Conservation (phyloP, 2,329 filamentous ascomycete species). For the Xylaria hypoxylon region DNA sequence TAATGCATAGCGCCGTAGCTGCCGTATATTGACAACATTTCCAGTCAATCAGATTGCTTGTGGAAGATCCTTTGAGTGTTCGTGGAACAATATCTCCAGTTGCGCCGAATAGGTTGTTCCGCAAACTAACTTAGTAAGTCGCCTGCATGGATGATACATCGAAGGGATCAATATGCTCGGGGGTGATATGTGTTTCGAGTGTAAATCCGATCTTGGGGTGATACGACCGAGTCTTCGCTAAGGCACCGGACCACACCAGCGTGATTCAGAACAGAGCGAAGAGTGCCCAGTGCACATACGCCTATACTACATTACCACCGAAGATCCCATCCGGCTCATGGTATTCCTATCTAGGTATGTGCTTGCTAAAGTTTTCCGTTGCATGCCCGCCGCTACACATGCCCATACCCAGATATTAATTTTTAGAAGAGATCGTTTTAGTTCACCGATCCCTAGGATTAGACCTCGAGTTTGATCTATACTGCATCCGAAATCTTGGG, state of each 20-base stretch:
- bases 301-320: neutral
- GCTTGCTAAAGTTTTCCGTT: constrained; percentile 1
- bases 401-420: constrained; percentile 4
- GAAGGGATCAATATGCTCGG: constrained; percentile 1
- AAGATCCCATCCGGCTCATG: neutral
- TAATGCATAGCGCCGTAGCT: neutral
- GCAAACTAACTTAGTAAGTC: constrained; percentile 1
- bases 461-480: too few species aligned
- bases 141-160: constrained; percentile 18
- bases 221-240: constrained; percentile 2
- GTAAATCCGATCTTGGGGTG: constrained; percentile 21
- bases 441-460: too few species aligned
- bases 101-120: neutral
- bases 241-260: constrained; percentile 5
- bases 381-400: constrained; percentile 11
- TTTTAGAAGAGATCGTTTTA: neutral
- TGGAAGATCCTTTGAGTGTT: neutral
- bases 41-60: neutral
- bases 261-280: neutral
- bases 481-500: too few species aligned
- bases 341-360: neutral
- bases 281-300: constrained; percentile 3
- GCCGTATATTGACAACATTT: neutral
- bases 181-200: constrained; percentile 17
- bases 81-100: neutral